A percentile compares a stretch with the other conserved stretches of the same genome.
Conservation (phyloP, 2,329 filamentous ascomycete genomes). For the Ophiobolus disseminans region DNA sequence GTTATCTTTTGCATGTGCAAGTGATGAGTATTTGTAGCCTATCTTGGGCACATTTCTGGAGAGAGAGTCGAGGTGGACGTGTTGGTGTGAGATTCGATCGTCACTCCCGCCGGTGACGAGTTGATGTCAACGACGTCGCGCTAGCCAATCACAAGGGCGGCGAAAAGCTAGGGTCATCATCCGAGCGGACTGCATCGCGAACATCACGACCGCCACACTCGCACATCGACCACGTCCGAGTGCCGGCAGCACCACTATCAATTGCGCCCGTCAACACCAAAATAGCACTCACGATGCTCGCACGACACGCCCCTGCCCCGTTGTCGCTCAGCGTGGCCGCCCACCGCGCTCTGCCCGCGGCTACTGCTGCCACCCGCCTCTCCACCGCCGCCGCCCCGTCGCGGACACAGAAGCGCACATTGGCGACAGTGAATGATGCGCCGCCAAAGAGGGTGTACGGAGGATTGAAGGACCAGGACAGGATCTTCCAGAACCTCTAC, state of each 20-base stretch:
- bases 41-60: not conserved
- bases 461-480: constrained; percentile 92
- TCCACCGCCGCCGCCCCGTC: constrained; percentile 50
- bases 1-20: not conserved
- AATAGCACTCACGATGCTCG: constrained; percentile 48
- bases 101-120: not conserved
- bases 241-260: constrained; percentile 43
- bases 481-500: constrained; percentile 99
- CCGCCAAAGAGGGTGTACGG: constrained; percentile 74
- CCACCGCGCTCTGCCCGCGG: constrained; percentile 51
- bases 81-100: not conserved
- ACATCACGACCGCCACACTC: constrained; percentile 42
- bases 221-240: constrained; percentile 35
- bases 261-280: constrained; percentile 44
- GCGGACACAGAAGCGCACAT: constrained; percentile 67
- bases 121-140: constrained; percentile 32
- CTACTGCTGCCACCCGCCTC: constrained; percentile 47
- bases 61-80: not conserved
- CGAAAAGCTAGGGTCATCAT: constrained; percentile 25
- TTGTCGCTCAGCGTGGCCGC: constrained; percentile 51
- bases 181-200: constrained; percentile 18
- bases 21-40: not conserved
- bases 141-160: constrained; percentile 27
- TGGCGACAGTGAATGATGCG: constrained; percentile 65
- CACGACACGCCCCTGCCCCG: constrained; percentile 49